phyloP scores from a whole-genome alignment of 2,329 filamentous ascomycete species.

The Neofusicoccum cordaticola region DNA sequence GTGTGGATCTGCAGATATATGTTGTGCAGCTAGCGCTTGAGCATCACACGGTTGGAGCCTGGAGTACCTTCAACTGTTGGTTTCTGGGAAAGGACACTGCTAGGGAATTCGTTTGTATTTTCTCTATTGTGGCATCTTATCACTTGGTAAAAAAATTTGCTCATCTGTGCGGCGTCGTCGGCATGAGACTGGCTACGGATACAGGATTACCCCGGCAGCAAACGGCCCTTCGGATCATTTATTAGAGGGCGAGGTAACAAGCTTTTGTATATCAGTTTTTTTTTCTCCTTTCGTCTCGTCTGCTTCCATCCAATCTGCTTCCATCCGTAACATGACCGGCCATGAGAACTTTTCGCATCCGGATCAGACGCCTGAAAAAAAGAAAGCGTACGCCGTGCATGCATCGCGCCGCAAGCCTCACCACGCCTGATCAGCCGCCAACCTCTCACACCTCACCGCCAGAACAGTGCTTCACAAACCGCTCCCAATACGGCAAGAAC shows the following conservation, averaged over 20 bases:
- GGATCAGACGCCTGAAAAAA: background rate
- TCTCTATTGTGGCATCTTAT: conserved; percentile 12
- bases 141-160: conserved; percentile 1
- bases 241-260: conserved; percentile 8
- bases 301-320: background rate
- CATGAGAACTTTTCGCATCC: background rate
- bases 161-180: conserved; percentile 8
- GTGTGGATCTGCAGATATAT: conserved; percentile 1
- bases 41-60: conserved; percentile 16
- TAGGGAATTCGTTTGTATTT: background rate
- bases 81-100: conserved; percentile 7
- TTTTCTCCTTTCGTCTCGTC: background rate
- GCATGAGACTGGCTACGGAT: conserved; percentile 6
- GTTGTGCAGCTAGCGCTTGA: conserved; percentile 14
- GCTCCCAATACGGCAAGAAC: conserved; percentile 18
- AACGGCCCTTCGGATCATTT: conserved; percentile 3
- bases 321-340: background rate
- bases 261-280: conserved; percentile 6
- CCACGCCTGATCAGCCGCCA: background rate
- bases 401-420: background rate
- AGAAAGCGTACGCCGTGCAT: too few species aligned
- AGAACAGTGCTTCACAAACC: conserved; percentile 20
- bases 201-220: conserved; percentile 6
- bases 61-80: conserved; percentile 13
- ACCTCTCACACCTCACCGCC: conserved; percentile 14